A percentile compares a stretch with the other conserved stretches of the same genome.
phyloP scores from a whole-genome alignment of 2,329 filamentous ascomycete species.

The Aspergillus amoenus region DNA sequence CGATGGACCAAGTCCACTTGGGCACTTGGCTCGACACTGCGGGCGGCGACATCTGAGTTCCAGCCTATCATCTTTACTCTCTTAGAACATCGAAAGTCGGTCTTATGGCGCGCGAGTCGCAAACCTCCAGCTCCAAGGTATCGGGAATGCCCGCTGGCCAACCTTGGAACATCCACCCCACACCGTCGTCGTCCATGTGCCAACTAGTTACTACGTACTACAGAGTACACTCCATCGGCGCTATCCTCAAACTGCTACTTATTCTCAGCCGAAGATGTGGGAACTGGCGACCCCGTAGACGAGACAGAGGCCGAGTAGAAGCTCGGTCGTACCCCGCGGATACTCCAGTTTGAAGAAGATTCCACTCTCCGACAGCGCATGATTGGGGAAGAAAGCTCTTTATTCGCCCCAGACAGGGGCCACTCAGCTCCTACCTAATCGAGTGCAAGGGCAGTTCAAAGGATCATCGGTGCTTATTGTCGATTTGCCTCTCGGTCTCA shows the following conservation, averaged over 20 bases:
- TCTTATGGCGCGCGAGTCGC: neutral
- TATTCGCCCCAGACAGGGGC: neutral
- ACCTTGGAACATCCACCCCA: neutral
- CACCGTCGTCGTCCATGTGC: too few relatives aligned
- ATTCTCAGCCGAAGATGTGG: neutral
- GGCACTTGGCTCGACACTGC: neutral
- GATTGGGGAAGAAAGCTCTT: neutral
- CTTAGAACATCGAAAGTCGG: neutral
- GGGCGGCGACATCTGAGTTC: neutral
- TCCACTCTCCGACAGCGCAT: neutral
- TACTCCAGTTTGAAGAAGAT: neutral
- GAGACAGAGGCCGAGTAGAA: neutral
- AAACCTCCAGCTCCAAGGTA: slow-evolving; percentile 1
- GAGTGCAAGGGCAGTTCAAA: neutral
- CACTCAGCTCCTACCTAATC: neutral
- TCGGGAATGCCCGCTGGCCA: slow-evolving; percentile 1
- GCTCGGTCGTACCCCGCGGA: neutral
- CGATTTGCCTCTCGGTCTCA: neutral
- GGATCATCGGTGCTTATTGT: neutral
- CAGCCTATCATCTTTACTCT: neutral
- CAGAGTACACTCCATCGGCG: too few relatives aligned
- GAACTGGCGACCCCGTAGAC: neutral
- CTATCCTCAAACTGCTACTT: neutral
- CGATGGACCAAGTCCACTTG: neutral
- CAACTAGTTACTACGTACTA: too few relatives aligned